Evolutionary conservation across 2,329 filamentous ascomycete genomes (phyloP).

Genomic region (Beauveria medogensis): DNA sequence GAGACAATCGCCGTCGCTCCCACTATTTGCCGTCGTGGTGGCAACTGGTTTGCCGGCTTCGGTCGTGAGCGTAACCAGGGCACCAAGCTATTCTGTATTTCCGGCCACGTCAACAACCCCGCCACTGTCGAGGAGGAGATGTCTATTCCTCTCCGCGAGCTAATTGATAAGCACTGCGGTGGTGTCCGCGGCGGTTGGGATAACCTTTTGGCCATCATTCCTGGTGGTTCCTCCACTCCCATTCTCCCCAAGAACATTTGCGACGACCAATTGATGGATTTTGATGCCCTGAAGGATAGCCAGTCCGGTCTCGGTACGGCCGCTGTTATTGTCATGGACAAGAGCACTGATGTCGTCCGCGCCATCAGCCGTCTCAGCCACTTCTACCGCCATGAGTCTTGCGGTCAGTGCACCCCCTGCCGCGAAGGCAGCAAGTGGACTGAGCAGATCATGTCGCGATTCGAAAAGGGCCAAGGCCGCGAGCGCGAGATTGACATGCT

Average conservation of each 20-base stretch:
- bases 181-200: conserved; percentile 97
- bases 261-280: conserved; percentile 97
- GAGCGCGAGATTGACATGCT: conserved; percentile 98
- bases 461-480: conserved; percentile 83
- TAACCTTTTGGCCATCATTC: conserved; percentile 90
- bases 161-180: conserved; percentile 97
- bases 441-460: conserved; percentile 95
- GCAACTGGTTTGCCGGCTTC: conserved; percentile 86
- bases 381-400: conserved; percentile 98
- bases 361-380: conserved; percentile 87
- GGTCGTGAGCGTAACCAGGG: conserved; percentile 94
- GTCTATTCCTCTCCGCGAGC: conserved; percentile 90
- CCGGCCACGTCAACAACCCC: conserved; percentile 97
- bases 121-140: conserved; percentile 98
- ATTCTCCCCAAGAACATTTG: conserved; percentile 86
- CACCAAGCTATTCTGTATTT: conserved; percentile 98
- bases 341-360: conserved; percentile 90
- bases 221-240: conserved; percentile 91
- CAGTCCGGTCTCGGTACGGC: conserved; percentile 96
- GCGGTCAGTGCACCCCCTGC: conserved; percentile 98
- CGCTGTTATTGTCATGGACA: conserved; percentile 98
- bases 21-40: conserved; percentile 89
- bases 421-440: conserved; percentile 99
- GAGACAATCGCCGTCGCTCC: conserved; percentile 94
- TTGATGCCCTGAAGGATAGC: conserved; percentile 94